Evolutionary conservation across 768 basidiomycete genomes (phyloP).

Genomic region (Lactifluus echinatus): DNA sequence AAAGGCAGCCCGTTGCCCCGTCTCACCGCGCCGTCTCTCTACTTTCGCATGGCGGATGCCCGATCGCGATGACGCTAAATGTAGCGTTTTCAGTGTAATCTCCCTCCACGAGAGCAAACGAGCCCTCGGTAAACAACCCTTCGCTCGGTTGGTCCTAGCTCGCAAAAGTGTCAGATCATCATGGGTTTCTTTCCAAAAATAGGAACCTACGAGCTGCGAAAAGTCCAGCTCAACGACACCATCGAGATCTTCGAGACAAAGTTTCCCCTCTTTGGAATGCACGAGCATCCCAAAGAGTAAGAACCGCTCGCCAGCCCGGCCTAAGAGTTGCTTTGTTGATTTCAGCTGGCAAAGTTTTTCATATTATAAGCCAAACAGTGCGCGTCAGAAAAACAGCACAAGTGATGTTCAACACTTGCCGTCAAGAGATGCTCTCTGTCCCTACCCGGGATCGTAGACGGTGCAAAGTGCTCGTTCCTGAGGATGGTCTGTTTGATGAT

Average conservation of each 20-base stretch:
- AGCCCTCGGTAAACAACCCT: constrained; percentile 94
- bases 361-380: not conserved
- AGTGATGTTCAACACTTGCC: constrained; percentile 34
- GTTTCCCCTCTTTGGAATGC: constrained; percentile 80
- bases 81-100: constrained; percentile 91
- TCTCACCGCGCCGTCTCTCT: constrained; percentile 72
- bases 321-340: constrained; percentile 93
- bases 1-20: not conserved
- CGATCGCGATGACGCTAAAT: constrained; percentile 85
- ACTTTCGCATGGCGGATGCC: constrained; percentile 94
- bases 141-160: constrained; percentile 80
- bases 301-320: constrained; percentile 83
- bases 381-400: not conserved
- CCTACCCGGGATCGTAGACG: constrained; percentile 84
- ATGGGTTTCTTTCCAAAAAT: too few relatives aligned
- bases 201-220: constrained; percentile 59
- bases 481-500: constrained; percentile 90
- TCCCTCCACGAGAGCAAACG: constrained; percentile 90
- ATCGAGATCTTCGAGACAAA: constrained; percentile 91
- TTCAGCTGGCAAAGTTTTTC: constrained; percentile 49
- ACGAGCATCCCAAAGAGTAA: constrained; percentile 89
- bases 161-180: not conserved
- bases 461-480: constrained; percentile 95
- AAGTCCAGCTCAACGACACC: constrained; percentile 86
- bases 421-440: constrained; percentile 86